phyloP scores from a whole-genome alignment of 805 yeast genomes.

The Pichia paraexigua region DNA sequence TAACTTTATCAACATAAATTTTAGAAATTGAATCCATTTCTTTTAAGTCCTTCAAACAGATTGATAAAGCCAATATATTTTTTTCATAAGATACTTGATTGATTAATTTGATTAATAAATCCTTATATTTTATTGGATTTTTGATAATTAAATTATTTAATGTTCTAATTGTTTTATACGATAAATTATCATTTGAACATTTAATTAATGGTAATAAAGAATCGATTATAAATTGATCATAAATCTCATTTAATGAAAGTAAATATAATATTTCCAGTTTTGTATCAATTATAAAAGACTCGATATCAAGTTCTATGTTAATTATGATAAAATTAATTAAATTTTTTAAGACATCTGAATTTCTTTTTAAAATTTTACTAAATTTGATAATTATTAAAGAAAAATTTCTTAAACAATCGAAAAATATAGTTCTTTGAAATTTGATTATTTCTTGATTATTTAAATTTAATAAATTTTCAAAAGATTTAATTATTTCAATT shows the following conservation, averaged over 20 bases:
- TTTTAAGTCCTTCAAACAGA: neutral
- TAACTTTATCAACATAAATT: neutral
- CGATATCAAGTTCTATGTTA: slow-evolving; percentile 44
- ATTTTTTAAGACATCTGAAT: neutral
- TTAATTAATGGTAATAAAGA: neutral
- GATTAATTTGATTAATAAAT: neutral
- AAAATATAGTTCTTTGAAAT: neutral
- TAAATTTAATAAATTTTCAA: neutral
- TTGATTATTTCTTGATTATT: neutral
- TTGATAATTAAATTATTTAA: slow-evolving; percentile 85
- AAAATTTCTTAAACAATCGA: slow-evolving; percentile 6
- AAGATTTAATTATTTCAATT: neutral
- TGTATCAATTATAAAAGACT: slow-evolving; percentile 81
- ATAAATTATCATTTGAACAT: slow-evolving; percentile 19
- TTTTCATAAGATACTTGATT: neutral
- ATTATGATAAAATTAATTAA: neutral
- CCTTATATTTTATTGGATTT: slow-evolving; percentile 7
- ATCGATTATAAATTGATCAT: neutral
- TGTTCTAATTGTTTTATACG: slow-evolving; percentile 80
- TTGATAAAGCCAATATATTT: neutral
- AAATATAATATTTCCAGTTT: slow-evolving; percentile 81
- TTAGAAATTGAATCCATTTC: neutral
- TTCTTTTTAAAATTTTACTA: neutral
- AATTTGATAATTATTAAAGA: slow-evolving; percentile 2
- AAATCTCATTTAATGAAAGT: slow-evolving; percentile 40